Evolutionary conservation across 345 rosid species (phyloP), one percentile per base, ranked within the genome.

Genomic region (Linum lewisii): DNA sequence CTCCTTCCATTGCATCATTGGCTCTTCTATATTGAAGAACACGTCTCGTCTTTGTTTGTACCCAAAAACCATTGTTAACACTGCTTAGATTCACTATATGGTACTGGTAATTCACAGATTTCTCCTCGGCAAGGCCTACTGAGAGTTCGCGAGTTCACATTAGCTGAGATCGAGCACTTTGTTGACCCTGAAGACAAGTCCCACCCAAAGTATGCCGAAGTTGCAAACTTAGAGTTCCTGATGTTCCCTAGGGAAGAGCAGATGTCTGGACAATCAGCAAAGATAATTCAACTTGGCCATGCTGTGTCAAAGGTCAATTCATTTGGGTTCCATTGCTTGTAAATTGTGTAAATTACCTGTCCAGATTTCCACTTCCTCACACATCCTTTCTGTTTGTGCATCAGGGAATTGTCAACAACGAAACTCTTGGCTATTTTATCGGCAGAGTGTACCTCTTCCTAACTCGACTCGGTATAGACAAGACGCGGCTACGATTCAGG

Each of bases 121-220:
- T 84, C 97, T 76, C 98, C 98, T 65, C 97, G 98, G 44, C 98
- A 92, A 85, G 98, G 98, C 49, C 98, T 89, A 66, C 64, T 92
- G 29, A 77, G 98, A 70, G 97, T 86, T 56, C 95, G 98, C 26
- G 97, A 92, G 70, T 92, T 92, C 72, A 92, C 97, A 10, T 70
- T 92, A 7, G 98, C 98, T 15, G 98, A 92, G 70, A 92, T 92
- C 61, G 98, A 92, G 74, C 97, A 92, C 61, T 92, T 92, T 63
- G 97, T 92, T 50, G 98, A 92, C 73, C 98, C 98, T 29, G 95
- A 92, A 66, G 81, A 86, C 67, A 92, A 92, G 75, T 79, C 89
- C n/a, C 98, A 92, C 63, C 86, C 93, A 3, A 92, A 89, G 61
- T 92, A 76, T 72, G 47, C 76, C 19, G 91, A 82, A 24, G 88